Percentiles rank a stretch among this genome's conserved stretches.
Conservation (phyloP, 352 stramenopile genomes). For the Globisporangium ultimum region DNA sequence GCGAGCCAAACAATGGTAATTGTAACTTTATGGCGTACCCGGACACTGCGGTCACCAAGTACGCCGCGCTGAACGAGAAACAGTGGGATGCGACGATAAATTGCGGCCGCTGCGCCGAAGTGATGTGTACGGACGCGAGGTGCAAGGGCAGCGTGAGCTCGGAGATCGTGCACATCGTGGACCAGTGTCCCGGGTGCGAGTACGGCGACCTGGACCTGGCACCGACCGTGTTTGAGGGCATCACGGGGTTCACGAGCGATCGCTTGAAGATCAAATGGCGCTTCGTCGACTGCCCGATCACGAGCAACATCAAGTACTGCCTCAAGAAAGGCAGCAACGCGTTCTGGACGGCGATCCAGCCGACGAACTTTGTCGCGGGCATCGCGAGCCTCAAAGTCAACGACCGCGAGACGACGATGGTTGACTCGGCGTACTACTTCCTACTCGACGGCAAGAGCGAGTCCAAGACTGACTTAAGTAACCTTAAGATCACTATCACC, state of each 20-base stretch:
- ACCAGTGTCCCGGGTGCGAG: slow-evolving; percentile 55
- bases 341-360: slow-evolving; percentile 65
- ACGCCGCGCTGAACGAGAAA: slow-evolving; percentile 58
- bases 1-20: slow-evolving; percentile 34
- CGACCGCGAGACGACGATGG: slow-evolving; percentile 45
- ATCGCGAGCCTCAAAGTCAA: slow-evolving; percentile 56
- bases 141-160: slow-evolving; percentile 27
- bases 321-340: slow-evolving; percentile 57
- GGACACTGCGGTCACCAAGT: slow-evolving; percentile 35
- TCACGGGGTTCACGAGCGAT: slow-evolving; percentile 35
- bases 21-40: slow-evolving; percentile 73
- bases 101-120: slow-evolving; percentile 44
- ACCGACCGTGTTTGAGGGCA: slow-evolving; percentile 30
- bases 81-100: slow-evolving; percentile 52
- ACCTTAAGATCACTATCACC: slow-evolving; percentile 39
- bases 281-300: slow-evolving; percentile 39
- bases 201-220: slow-evolving; percentile 58
- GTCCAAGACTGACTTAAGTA: slow-evolving; percentile 33
- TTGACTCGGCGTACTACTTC: slow-evolving; percentile 69
- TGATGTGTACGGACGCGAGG: slow-evolving; percentile 44
- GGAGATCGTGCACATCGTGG: slow-evolving; percentile 64
- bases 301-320: slow-evolving; percentile 36
- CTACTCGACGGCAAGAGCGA: slow-evolving; percentile 41
- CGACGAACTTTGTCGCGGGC: slow-evolving; percentile 48
- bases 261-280: slow-evolving; percentile 41